Evolutionary conservation across 169 alveolate genomes (phyloP).

Genomic region (Eimeria praecox): DNA sequence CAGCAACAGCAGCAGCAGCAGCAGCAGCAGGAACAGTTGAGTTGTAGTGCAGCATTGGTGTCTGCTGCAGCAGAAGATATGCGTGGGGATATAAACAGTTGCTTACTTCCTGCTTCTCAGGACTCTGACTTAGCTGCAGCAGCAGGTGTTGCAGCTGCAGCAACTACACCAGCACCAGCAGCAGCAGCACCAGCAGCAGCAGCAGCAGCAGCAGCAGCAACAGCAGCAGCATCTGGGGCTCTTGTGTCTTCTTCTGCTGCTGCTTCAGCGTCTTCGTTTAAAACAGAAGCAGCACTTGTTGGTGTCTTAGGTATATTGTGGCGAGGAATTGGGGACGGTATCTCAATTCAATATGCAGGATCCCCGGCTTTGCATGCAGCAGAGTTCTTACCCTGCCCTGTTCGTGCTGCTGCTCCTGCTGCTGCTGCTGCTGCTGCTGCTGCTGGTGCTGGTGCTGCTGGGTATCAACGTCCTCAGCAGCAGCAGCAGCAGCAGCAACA

Average conservation of each 20-base stretch:
- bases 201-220: slow-evolving; percentile 41
- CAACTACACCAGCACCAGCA: not conserved
- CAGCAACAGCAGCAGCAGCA: slow-evolving; percentile 11
- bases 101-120: not conserved
- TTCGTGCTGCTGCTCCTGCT: slow-evolving; percentile 35
- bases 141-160: slow-evolving; percentile 12
- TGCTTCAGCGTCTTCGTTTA: not conserved
- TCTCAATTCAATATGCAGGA: slow-evolving; percentile 72
- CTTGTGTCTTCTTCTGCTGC: not conserved
- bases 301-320: slow-evolving; percentile 63
- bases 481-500: not conserved
- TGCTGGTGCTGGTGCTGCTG: too few species aligned
- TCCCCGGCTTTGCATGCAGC: slow-evolving; percentile 82
- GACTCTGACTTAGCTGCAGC: not conserved
- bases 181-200: not conserved
- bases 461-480: not conserved
- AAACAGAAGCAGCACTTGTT: not conserved
- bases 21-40: not conserved
- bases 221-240: too few species aligned
- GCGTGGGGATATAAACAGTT: not conserved
- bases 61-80: slow-evolving; percentile 11
- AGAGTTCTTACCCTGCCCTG: slow-evolving; percentile 27
- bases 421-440: slow-evolving; percentile 16
- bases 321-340: slow-evolving; percentile 72
- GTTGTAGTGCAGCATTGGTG: not conserved